Conservation (phyloP, 495 filamentous ascomycete genomes). For the Aspergillus campestris region DNA sequence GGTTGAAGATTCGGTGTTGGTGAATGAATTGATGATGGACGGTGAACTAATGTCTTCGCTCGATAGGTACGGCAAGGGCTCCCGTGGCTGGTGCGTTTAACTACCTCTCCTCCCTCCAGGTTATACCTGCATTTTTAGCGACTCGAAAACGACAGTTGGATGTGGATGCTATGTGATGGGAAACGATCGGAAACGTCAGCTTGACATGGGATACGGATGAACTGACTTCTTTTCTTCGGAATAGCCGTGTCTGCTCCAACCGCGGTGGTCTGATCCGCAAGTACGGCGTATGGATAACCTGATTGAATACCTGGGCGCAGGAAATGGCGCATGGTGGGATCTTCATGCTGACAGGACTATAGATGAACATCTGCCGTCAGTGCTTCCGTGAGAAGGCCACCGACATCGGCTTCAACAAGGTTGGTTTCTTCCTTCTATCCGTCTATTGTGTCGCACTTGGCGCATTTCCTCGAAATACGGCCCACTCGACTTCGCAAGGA, state of each 20-base stretch:
- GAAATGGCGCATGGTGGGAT: not conserved
- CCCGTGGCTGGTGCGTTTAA: slow-evolving; percentile 68
- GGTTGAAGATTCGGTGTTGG: not conserved
- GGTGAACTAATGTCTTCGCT: slow-evolving; percentile 10
- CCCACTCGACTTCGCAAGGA: not conserved
- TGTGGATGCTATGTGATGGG: slow-evolving; percentile 1
- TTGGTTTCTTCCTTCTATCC: slow-evolving; percentile 21
- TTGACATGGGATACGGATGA: slow-evolving; percentile 1
- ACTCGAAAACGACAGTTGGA: slow-evolving; percentile 7
- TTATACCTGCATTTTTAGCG: not conserved
- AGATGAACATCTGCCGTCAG: slow-evolving; percentile 96
- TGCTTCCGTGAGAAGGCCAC: slow-evolving; percentile 96
- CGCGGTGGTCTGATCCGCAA: slow-evolving; percentile 94
- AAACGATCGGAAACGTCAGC: slow-evolving; percentile 5
- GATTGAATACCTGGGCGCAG: not conserved
- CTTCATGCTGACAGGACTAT: slow-evolving; percentile 1
- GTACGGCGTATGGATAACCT: slow-evolving; percentile 71
- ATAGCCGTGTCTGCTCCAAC: slow-evolving; percentile 94
- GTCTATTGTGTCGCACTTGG: not conserved
- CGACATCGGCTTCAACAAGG: slow-evolving; percentile 98
- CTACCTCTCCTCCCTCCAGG: not conserved
- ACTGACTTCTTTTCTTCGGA: slow-evolving; percentile 20
- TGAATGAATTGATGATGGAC: not conserved
- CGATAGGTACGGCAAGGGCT: slow-evolving; percentile 70
- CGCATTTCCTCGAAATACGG: not conserved